Evolutionary conservation across 31 red algal genomes (phyloP).

Genomic region (Endocladia muricata): DNA sequence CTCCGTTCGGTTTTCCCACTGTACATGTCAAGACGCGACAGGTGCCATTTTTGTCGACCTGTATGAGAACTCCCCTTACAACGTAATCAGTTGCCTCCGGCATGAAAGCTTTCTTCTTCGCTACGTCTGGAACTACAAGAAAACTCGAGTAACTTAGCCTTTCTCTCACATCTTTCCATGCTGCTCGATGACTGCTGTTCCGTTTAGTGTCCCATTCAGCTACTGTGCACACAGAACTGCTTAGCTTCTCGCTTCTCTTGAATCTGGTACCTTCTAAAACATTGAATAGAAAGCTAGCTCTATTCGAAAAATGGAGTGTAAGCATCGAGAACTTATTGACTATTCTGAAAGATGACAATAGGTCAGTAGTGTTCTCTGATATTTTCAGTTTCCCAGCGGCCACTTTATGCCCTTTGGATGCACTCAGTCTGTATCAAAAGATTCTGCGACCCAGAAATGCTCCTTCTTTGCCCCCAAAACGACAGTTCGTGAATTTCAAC

Average conservation of each 20-base stretch:
- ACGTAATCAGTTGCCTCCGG: background rate
- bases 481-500: conserved; percentile 3
- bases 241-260: background rate
- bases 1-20: background rate
- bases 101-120: background rate
- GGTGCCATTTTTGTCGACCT: background rate
- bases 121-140: background rate
- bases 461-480: background rate
- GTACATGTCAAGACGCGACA: background rate
- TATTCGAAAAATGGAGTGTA: conserved; percentile 4
- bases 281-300: background rate
- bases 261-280: background rate
- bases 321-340: background rate
- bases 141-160: background rate
- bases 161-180: background rate
- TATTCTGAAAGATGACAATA: background rate
- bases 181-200: background rate
- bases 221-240: background rate
- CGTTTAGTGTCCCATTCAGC: background rate
- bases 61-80: background rate
- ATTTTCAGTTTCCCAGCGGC: background rate
- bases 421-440: background rate
- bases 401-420: background rate
- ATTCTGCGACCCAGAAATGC: background rate
- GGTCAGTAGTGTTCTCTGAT: background rate